Evolutionary conservation across 2,329 filamentous ascomycete species (phyloP).

Genomic region (Arthroderma sp.): DNA sequence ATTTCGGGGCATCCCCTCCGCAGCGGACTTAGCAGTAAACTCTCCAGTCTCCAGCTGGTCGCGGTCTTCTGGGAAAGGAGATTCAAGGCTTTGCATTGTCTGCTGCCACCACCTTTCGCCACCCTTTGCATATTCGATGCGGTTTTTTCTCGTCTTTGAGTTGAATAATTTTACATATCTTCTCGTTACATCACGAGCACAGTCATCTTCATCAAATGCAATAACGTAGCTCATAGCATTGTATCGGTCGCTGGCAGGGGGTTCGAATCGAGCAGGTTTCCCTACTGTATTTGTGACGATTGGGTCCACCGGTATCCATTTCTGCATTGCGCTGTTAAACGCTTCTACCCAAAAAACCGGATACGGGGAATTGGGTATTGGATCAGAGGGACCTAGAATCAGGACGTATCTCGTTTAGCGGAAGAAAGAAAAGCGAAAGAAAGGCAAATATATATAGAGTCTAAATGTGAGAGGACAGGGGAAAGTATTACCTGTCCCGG

Average conservation of each 20-base stretch:
- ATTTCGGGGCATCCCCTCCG: slow-evolving; percentile 75
- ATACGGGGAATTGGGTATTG: slow-evolving; percentile 46
- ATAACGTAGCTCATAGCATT: slow-evolving; percentile 76
- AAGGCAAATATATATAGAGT: too few relatives aligned
- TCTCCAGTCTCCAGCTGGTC: slow-evolving; percentile 77
- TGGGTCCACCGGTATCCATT: slow-evolving; percentile 82
- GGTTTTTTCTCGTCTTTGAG: slow-evolving; percentile 68
- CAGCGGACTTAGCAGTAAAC: slow-evolving; percentile 54
- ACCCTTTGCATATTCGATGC: slow-evolving; percentile 56
- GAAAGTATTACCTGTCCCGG: slow-evolving; percentile 2
- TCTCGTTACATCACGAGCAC: slow-evolving; percentile 70
- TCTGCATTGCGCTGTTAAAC: slow-evolving; percentile 72
- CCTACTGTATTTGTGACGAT: slow-evolving; percentile 68
- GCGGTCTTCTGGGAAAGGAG: slow-evolving; percentile 43
- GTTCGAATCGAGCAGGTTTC: slow-evolving; percentile 65
- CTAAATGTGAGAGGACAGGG: too few relatives aligned
- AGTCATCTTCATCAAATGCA: slow-evolving; percentile 68
- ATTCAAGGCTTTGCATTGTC: slow-evolving; percentile 30
- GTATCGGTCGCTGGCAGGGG: slow-evolving; percentile 60
- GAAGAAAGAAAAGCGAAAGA: too few relatives aligned
- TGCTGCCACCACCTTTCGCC: slow-evolving; percentile 45
- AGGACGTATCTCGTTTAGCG: too few relatives aligned
- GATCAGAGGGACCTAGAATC: not conserved
- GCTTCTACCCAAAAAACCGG: slow-evolving; percentile 94
- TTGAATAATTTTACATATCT: slow-evolving; percentile 82